phyloP scores from a whole-genome alignment of 2,329 filamentous ascomycete species.

The Amauroascus niger region DNA sequence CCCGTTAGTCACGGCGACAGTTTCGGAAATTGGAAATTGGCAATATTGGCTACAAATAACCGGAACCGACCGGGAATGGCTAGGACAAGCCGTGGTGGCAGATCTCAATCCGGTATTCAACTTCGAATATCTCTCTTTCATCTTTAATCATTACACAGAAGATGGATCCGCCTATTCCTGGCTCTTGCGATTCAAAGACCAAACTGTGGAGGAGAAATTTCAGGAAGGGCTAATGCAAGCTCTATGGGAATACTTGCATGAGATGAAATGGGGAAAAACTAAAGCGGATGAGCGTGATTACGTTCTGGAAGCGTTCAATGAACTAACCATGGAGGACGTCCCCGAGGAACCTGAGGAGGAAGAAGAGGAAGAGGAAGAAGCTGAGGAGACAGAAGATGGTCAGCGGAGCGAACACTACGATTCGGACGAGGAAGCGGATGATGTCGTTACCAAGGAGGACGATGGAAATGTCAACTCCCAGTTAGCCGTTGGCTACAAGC shows the following conservation, averaged over 20 bases:
- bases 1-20: slow-evolving; percentile 60
- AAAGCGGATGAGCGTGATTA: slow-evolving; percentile 92
- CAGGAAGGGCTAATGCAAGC: slow-evolving; percentile 92
- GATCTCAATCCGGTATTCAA: slow-evolving; percentile 99
- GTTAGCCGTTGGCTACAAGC: slow-evolving; percentile 90
- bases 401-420: slow-evolving; percentile 65
- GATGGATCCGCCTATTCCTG: slow-evolving; percentile 91
- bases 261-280: slow-evolving; percentile 86
- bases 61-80: slow-evolving; percentile 66
- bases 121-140: slow-evolving; percentile 97
- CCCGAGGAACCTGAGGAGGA: slow-evolving; percentile 49
- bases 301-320: slow-evolving; percentile 88
- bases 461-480: slow-evolving; percentile 86
- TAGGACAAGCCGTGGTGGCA: slow-evolving; percentile 73
- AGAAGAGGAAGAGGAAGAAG: slow-evolving; percentile 50
- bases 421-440: slow-evolving; percentile 69
- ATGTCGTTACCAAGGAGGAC: slow-evolving; percentile 55
- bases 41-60: slow-evolving; percentile 89
- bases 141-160: slow-evolving; percentile 90
- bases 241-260: slow-evolving; percentile 90
- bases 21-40: slow-evolving; percentile 83
- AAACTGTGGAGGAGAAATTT: slow-evolving; percentile 69
- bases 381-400: slow-evolving; percentile 53
- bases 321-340: slow-evolving; percentile 80
- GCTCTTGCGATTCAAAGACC: slow-evolving; percentile 84